These are phyloP conservation scores for Evansstolkia leycettana DNA, from an alignment of 495 filamentous ascomycete species.

Conservation along the genomic window DNA sequence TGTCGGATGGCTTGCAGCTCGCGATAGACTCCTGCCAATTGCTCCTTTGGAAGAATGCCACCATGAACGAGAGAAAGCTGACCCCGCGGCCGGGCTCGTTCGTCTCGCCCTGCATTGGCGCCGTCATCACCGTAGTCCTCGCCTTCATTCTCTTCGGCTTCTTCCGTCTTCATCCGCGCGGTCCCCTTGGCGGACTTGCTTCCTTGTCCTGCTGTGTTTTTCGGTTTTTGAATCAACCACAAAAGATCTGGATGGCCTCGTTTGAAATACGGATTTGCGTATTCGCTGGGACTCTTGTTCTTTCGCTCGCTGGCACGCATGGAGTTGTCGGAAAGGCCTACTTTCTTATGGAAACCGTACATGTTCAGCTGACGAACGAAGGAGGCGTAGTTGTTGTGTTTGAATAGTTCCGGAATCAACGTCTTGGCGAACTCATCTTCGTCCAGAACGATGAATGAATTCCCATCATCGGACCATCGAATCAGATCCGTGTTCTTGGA, in stretches of 20 bases:
- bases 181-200: slow-evolving; percentile 37
- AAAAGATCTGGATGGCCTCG: slow-evolving; percentile 84
- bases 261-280: slow-evolving; percentile 92
- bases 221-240: slow-evolving; percentile 97
- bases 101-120: slow-evolving; percentile 20
- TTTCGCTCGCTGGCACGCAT: slow-evolving; percentile 95
- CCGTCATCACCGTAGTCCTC: slow-evolving; percentile 52
- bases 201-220: slow-evolving; percentile 42
- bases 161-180: slow-evolving; percentile 54
- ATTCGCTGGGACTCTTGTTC: slow-evolving; percentile 96
- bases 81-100: slow-evolving; percentile 19
- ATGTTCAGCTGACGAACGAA: slow-evolving; percentile 98
- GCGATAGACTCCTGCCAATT: slow-evolving; percentile 61
- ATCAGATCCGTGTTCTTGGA: slow-evolving; percentile 88
- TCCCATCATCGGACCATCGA: slow-evolving; percentile 91
- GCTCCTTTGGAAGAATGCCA: slow-evolving; percentile 49
- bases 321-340: slow-evolving; percentile 91
- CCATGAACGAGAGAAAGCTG: slow-evolving; percentile 30
- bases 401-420: slow-evolving; percentile 93
- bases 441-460: slow-evolving; percentile 92
- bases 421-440: slow-evolving; percentile 99
- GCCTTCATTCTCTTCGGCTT: slow-evolving; percentile 52
- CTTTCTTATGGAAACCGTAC: slow-evolving; percentile 99
- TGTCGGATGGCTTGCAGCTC: slow-evolving; percentile 72
- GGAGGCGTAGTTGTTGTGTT: slow-evolving; percentile 98